phyloP scores from a whole-genome alignment of 2,329 filamentous ascomycete genomes.

The Cladosporium sp. region DNA sequence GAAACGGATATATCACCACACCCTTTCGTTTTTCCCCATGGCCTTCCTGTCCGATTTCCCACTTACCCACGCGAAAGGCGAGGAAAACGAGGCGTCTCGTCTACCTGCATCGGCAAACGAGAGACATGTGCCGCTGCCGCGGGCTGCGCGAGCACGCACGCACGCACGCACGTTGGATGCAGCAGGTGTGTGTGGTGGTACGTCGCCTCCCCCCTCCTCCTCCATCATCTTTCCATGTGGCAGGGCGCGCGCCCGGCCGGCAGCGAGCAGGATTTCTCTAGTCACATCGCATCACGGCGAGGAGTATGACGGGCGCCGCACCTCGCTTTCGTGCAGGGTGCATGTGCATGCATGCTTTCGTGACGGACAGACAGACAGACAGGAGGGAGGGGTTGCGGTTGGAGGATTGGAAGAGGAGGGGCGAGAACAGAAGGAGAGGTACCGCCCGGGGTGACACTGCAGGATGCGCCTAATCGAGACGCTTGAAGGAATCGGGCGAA shows the following conservation, averaged over 20 bases:
- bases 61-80: not conserved
- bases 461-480: conserved; percentile 11
- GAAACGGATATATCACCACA: too few species aligned
- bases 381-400: too few species aligned
- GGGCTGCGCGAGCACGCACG: too few species aligned
- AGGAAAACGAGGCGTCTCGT: conserved; percentile 10
- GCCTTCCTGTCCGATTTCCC: too few species aligned
- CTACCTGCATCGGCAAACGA: conserved; percentile 12
- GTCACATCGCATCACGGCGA: too few species aligned
- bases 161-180: too few species aligned
- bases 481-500: not conserved
- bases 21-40: too few species aligned
- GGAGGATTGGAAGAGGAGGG: too few species aligned
- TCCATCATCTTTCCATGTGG: conserved; percentile 2
- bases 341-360: not conserved
- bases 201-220: not conserved
- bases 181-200: too few species aligned
- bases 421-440: not conserved
- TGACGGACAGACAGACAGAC: too few species aligned
- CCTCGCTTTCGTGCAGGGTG: conserved; percentile 11
- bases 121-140: conserved; percentile 12
- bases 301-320: conserved; percentile 13
- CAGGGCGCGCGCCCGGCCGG: too few species aligned
- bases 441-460: conserved; percentile 12
- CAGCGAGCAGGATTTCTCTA: too few species aligned